Base-by-base conservation (phyloP, 2,329 filamentous ascomycete species). In the Colletotrichum agaves region DNA sequence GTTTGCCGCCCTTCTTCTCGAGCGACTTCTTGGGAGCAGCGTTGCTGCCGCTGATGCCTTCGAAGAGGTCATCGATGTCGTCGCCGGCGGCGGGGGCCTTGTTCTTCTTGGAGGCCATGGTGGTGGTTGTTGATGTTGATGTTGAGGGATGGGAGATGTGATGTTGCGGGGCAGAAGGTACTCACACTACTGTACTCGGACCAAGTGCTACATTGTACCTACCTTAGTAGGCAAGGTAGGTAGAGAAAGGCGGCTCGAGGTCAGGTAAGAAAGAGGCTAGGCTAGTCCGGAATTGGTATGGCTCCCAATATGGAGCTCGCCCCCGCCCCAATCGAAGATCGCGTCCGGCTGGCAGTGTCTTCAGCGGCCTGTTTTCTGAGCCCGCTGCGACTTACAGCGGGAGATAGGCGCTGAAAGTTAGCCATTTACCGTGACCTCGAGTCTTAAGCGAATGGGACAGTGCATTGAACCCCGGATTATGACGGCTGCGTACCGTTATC, bases 51-150 rank as follows among this genome's bases (percentile, higher is more conserved):
- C 83, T 84, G 73, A 91, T 86, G 69, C 85, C 87, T 70, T 88
- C 86, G 75, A 92, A 88, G 73, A 91, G 86, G 71, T 90, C 87
- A 73, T 88, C 87, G 73, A 91, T 79, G 74, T 90, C 88, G 75
- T 90, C 87, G 75, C 89, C 86, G 69, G 85, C 83, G 39, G 85
- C 78, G 53, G 81, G 76, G 33, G 85, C 79, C 77, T 89, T 90
- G 67, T 84, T 78, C 76, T 87, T 87, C 76, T 87, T 90, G 72
- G 86, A 83, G 33, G 88, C 81, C 88, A 91, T 91, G 73, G 59
- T 50, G 37, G 47, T 56, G 37, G 33, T 27, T 59, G 44, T 37
- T 63, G 61, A 27, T 59, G 44, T 37, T 63, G 61, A 27, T 63
- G 58, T 19, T 39, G 46, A 41, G 46, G 27, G 66, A 31, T 56